Evolutionary conservation across 306 rosid genomes (phyloP).

Genomic region (Dalbergia cultrata): DNA sequence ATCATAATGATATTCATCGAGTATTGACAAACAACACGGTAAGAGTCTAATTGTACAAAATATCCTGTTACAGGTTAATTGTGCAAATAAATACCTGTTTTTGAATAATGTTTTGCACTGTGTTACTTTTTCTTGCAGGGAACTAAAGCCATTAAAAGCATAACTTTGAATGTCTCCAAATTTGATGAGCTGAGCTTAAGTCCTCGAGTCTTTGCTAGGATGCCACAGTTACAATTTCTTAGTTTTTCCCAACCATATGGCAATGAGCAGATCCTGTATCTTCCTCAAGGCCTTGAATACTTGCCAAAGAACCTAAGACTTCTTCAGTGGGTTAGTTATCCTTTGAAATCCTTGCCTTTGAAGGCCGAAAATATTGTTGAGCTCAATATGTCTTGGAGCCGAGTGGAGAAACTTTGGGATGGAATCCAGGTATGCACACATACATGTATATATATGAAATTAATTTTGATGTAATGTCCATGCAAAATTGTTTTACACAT

Average conservation of each 20-base stretch:
- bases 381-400: conserved; percentile 17
- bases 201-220: conserved; percentile 7
- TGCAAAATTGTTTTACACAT: too few species aligned
- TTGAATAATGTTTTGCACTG: background rate
- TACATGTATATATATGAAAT: background rate
- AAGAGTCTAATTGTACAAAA: background rate
- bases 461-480: too few species aligned
- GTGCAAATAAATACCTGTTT: background rate
- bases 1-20: conserved; percentile 24
- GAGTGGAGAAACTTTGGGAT: conserved; percentile 35
- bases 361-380: conserved; percentile 35
- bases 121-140: conserved; percentile 25
- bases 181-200: conserved; percentile 8
- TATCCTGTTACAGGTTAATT: background rate
- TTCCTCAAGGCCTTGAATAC: conserved; percentile 37
- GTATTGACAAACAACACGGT: conserved; percentile 36
- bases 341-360: conserved; percentile 39
- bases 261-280: conserved; percentile 10
- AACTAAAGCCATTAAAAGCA: conserved; percentile 36
- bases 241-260: background rate
- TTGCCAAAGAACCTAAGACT: conserved; percentile 18
- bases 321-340: conserved; percentile 34
- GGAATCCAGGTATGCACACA: conserved; percentile 31
- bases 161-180: conserved; percentile 19
- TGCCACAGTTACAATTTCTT: conserved; percentile 25